Percentiles rank a stretch among this genome's conserved stretches.
These are phyloP conservation scores for Mycosphaerella arachidis DNA, from an alignment of 2,329 filamentous ascomycete genomes.

Conservation along the genomic window DNA sequence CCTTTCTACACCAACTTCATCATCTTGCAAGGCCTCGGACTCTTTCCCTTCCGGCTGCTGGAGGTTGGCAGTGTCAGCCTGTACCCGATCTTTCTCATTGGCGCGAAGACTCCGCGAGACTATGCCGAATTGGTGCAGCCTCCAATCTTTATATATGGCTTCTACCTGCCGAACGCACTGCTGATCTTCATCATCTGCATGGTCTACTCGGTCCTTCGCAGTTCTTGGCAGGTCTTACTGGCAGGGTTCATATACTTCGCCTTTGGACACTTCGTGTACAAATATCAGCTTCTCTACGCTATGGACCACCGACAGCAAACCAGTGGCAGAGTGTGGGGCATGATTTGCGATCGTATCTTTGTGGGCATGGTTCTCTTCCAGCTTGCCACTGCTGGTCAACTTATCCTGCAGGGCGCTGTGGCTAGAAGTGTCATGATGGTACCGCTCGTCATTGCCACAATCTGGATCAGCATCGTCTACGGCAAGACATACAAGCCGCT, in stretches of 20 bases:
- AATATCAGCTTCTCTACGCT: conserved; percentile 94
- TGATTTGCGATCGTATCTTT: conserved; percentile 90
- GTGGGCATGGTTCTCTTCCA: conserved; percentile 86
- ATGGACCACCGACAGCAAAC: conserved; percentile 97
- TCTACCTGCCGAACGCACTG: conserved; percentile 87
- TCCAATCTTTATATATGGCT: conserved; percentile 88
- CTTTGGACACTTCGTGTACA: conserved; percentile 84
- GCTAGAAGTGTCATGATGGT: conserved; percentile 66
- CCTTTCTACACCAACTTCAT: conserved; percentile 93
- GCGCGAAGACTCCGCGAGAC: conserved; percentile 83
- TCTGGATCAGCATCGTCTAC: conserved; percentile 88
- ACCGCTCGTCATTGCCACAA: conserved; percentile 71
- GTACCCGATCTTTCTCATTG: conserved; percentile 74
- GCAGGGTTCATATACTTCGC: conserved; percentile 78
- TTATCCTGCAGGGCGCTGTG: conserved; percentile 70
- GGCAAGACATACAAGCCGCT: conserved; percentile 76
- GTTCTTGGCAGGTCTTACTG: conserved; percentile 74
- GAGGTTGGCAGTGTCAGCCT: conserved; percentile 82
- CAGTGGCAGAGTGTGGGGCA: conserved; percentile 89
- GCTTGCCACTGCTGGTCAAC: conserved; percentile 79
- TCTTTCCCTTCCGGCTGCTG: conserved; percentile 87
- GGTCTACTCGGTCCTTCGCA: conserved; percentile 82
- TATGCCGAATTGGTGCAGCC: conserved; percentile 77
- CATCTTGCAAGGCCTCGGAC: conserved; percentile 84
- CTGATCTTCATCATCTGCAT: conserved; percentile 92